Evolutionary conservation across 306 rosid genomes (phyloP).

Genomic region (Echinosophora koreensis): DNA sequence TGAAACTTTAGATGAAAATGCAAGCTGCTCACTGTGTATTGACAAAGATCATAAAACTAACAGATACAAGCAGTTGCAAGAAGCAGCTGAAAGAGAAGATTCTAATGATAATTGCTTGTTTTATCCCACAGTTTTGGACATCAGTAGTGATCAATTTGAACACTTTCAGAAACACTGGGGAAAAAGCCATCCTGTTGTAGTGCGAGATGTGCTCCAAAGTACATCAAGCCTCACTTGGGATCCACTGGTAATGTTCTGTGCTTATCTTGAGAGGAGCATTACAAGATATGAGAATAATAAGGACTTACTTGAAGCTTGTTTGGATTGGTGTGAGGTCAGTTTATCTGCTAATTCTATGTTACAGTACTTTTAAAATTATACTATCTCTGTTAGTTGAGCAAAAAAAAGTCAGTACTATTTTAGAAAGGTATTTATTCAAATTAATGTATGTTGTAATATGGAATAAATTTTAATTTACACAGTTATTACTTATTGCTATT

Average conservation of each 20-base stretch:
- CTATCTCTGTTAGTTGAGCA: background rate
- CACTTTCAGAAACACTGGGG: slow-evolving; percentile 99
- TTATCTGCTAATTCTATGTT: slow-evolving; percentile 37
- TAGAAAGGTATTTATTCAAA: slow-evolving; percentile 31
- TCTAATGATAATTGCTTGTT: slow-evolving; percentile 80
- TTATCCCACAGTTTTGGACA: slow-evolving; percentile 67
- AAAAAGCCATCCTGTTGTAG: slow-evolving; percentile 92
- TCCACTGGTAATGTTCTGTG: slow-evolving; percentile 81
- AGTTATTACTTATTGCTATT: slow-evolving; percentile 39
- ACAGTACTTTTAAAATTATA: slow-evolving; percentile 9
- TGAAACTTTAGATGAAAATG: slow-evolving; percentile 74
- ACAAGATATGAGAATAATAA: slow-evolving; percentile 71
- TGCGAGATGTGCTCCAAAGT: slow-evolving; percentile 68
- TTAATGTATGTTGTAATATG: slow-evolving; percentile 20
- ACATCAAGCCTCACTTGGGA: slow-evolving; percentile 80
- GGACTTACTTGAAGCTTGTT: slow-evolving; percentile 72
- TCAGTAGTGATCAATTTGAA: slow-evolving; percentile 71
- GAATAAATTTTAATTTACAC: slow-evolving; percentile 5
- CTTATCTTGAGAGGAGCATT: slow-evolving; percentile 84
- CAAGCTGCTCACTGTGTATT: slow-evolving; percentile 76
- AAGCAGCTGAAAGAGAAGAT: slow-evolving; percentile 77
- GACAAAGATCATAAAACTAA: slow-evolving; percentile 59
- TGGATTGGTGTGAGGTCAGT: slow-evolving; percentile 99
- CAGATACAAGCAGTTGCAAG: slow-evolving; percentile 60
- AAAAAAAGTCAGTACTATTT: background rate